Base-by-base conservation (phyloP, 768 basidiomycete genomes). In the Glaciozyma martinii region DNA sequence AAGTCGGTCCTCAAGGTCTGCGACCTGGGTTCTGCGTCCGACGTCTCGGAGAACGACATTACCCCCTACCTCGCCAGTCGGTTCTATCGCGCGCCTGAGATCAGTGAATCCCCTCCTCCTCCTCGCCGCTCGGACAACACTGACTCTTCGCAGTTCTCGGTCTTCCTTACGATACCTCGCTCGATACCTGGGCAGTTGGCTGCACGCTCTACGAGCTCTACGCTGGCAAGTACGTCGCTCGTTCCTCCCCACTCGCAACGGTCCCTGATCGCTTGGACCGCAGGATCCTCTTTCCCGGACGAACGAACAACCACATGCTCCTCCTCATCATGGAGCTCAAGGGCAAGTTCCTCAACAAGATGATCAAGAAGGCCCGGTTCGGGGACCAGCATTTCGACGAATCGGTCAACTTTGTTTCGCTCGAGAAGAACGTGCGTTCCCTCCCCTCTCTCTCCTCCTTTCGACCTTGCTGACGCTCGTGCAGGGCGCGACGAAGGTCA, bases 21-120 rank as follows among this genome's bases (percentile, higher is more conserved):
- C 74, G 95, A 99, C 77, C 79, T 99, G 40, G 95, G 95, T n/a
- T 94, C 91, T 3, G 95, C 95, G 2, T 88, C 89, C 10, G 94
- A 98, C 76, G 87, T 86, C 2, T 86, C 86, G 12, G 94, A 97
- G 77, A 91, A 90, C 76, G 95, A 95, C 42, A 92, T 98, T 71
- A 97, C 95, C 12, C 95, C 95, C 15, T 98, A 99, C 77, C 85
- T 99, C 61, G 95, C 97, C 65, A 91, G 89, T 71, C 82, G 95
- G 54, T 99, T 98, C 78, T 98, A 99, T 75, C 89, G 95, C 52
- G 94, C 94, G 3, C 95, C 95, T 3, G 95, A 99, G 79, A 98
- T 98, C 75, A 99, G 94, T 97, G 74, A 75, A 83, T 81, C 69
- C 27, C 7, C 19, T 8, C 43, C 64, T 67, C 16, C 46, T 60